phyloP scores from a whole-genome alignment of 306 rosid species.

The Cyclanthera cordifolia region DNA sequence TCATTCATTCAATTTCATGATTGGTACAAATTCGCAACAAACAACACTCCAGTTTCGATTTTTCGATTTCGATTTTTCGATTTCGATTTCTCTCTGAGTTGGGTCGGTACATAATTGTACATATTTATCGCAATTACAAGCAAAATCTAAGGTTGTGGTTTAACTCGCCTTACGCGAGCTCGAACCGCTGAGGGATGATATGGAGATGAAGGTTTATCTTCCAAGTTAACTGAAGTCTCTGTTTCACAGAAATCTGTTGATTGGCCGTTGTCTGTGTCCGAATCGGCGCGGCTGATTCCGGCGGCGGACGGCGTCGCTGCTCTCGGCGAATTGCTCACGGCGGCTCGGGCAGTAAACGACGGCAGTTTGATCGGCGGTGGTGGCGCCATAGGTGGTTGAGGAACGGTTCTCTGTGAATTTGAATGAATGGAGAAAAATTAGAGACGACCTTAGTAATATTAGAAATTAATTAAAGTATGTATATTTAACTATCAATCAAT shows the following conservation, averaged over 20 bases:
- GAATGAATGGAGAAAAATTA: background rate
- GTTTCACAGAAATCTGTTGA: conserved; percentile 1
- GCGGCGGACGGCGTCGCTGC: background rate
- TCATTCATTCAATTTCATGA: background rate
- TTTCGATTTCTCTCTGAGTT: background rate
- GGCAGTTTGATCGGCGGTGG: background rate
- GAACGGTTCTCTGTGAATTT: background rate
- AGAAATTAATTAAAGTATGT: background rate
- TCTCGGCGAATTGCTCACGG: background rate
- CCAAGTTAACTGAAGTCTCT: background rate
- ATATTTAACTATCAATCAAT: too few relatives aligned
- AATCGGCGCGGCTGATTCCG: background rate
- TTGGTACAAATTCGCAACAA: background rate
- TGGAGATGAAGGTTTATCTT: conserved; percentile 9
- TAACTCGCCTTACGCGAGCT: conserved; percentile 8
- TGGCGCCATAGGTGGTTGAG: background rate
- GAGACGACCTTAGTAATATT: background rate
- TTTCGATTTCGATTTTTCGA: background rate
- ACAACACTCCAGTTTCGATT: background rate
- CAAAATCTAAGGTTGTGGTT: background rate
- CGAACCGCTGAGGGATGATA: background rate
- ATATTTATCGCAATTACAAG: background rate
- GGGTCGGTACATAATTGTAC: too few relatives aligned
- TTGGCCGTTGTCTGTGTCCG: background rate
- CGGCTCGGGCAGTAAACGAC: background rate